A percentile compares a stretch with the other conserved stretches of the same genome.
phyloP scores from a whole-genome alignment of 2,329 filamentous ascomycete species.

The Coniochaeta sp. region DNA sequence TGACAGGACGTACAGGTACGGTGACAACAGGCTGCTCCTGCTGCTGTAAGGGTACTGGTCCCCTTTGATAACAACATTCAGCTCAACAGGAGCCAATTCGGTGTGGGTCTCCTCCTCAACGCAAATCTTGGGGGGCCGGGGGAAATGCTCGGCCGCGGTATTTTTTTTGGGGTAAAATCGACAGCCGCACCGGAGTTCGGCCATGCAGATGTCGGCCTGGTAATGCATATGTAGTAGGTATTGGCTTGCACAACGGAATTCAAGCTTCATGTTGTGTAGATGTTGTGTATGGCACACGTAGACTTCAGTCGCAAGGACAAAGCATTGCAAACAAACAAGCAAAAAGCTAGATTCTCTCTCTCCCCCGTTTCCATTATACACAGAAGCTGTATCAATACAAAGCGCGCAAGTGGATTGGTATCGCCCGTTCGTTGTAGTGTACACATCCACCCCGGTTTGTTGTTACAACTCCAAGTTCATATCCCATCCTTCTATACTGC shows the following conservation, averaged over 20 bases:
- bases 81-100: background rate
- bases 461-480: conserved; percentile 1
- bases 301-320: background rate
- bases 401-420: conserved; percentile 2
- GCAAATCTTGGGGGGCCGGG: conserved; percentile 1
- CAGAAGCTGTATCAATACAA: background rate
- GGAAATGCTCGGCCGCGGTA: background rate
- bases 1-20: no score
- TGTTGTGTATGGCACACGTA: no score
- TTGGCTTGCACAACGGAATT: background rate
- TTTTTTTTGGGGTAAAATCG: background rate
- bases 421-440: background rate
- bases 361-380: background rate
- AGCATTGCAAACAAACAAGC: background rate
- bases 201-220: background rate
- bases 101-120: background rate
- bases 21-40: no score
- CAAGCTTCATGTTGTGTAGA: no score
- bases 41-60: background rate
- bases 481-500: conserved; percentile 1
- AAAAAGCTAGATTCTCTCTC: background rate
- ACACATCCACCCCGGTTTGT: background rate
- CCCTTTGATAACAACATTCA: background rate
- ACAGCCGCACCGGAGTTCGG: background rate
- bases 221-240: no score